Conservation (phyloP, 2,329 filamentous ascomycete species). For the Trichoderma afroharzianum region DNA sequence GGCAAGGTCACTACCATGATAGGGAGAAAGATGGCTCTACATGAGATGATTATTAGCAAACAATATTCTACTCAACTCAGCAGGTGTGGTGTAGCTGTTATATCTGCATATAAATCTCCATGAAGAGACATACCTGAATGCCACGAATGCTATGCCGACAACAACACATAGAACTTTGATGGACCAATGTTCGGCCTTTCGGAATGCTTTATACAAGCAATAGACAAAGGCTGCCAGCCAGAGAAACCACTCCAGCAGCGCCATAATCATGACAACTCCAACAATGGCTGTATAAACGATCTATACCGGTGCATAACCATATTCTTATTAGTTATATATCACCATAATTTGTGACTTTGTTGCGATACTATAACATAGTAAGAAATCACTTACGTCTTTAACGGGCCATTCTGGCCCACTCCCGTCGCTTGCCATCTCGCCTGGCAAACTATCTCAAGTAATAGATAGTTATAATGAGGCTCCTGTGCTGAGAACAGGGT, state of each 20-base stretch:
- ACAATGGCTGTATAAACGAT: slow-evolving; percentile 82
- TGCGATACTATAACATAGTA: not conserved
- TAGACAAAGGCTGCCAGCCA: slow-evolving; percentile 94
- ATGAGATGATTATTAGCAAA: not conserved
- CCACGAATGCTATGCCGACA: slow-evolving; percentile 69
- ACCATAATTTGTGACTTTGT: not conserved
- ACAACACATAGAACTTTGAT: slow-evolving; percentile 73
- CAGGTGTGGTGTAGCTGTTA: not conserved
- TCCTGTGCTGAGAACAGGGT: not conserved
- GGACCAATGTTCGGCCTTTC: slow-evolving; percentile 85
- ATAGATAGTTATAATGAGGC: too few species aligned
- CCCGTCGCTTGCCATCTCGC: slow-evolving; percentile 37
- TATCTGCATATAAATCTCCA: not conserved
- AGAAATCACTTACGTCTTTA: slow-evolving; percentile 35
- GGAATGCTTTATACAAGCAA: slow-evolving; percentile 81
- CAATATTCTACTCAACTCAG: not conserved
- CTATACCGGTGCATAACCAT: slow-evolving; percentile 41
- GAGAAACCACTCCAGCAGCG: slow-evolving; percentile 87
- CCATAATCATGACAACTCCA: slow-evolving; percentile 76
- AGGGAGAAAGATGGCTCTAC: slow-evolving; percentile 78
- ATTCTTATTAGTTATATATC: not conserved
- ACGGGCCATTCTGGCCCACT: slow-evolving; percentile 48
- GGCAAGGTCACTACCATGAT: slow-evolving; percentile 93
- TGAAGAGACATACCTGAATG: slow-evolving; percentile 22
- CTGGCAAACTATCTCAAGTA: not conserved